Evolutionary conservation across 495 filamentous ascomycete genomes (phyloP).

Genomic region (Penicillium bovifimosum): DNA sequence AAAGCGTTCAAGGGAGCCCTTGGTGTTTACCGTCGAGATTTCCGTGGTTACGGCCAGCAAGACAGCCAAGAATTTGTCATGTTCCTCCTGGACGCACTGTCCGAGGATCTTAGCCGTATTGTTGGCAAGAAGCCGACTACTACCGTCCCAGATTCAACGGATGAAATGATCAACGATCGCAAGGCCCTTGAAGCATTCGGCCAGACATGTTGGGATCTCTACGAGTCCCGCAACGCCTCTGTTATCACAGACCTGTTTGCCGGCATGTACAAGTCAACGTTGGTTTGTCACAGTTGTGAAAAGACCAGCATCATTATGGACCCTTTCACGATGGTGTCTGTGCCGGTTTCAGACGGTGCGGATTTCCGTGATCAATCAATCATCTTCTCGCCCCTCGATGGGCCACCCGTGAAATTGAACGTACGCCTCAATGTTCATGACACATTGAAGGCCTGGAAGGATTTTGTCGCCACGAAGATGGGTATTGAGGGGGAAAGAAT

Average conservation of each 20-base stretch:
- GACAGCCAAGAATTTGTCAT: constrained; percentile 98
- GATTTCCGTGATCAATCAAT: constrained; percentile 68
- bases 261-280: constrained; percentile 95
- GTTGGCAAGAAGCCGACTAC: constrained; percentile 88
- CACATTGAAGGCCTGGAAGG: constrained; percentile 66
- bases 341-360: constrained; percentile 75
- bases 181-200: constrained; percentile 75
- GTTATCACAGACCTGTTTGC: constrained; percentile 92
- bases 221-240: constrained; percentile 88
- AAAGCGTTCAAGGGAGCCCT: constrained; percentile 73
- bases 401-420: constrained; percentile 58
- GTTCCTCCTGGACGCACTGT: constrained; percentile 88
- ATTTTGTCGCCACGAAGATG: constrained; percentile 65
- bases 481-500: constrained; percentile 51
- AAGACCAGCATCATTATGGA: constrained; percentile 99
- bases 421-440: constrained; percentile 86
- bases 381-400: constrained; percentile 65
- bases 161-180: constrained; percentile 86
- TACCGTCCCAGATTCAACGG: constrained; percentile 95
- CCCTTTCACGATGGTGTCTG: constrained; percentile 89
- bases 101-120: constrained; percentile 91
- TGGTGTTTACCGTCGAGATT: constrained; percentile 71
- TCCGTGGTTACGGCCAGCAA: constrained; percentile 93
- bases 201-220: constrained; percentile 81
- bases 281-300: constrained; percentile 81